Evolutionary conservation across 345 rosid genomes (phyloP).

Genomic region (Xanthoceras sorbifolium): DNA sequence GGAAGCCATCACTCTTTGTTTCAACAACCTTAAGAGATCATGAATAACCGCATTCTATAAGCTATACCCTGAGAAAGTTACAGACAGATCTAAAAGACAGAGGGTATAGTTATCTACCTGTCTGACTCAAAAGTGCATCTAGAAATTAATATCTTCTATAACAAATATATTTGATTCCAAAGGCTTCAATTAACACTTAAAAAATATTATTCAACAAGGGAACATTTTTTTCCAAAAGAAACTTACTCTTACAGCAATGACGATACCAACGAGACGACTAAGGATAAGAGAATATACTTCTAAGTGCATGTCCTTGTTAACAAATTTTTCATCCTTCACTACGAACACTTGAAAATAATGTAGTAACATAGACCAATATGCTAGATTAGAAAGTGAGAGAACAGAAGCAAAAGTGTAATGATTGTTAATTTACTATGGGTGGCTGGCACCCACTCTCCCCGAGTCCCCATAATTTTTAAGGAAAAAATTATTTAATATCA

Average conservation of each 20-base stretch:
- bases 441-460: not conserved
- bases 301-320: not conserved
- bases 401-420: not conserved
- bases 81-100: not conserved
- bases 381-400: not conserved
- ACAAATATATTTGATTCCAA: not conserved
- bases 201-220: not conserved
- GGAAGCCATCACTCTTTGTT: not conserved
- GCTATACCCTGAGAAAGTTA: no score
- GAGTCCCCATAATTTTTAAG: not conserved
- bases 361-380: not conserved
- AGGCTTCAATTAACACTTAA: not conserved
- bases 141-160: not conserved
- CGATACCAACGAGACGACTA: not conserved
- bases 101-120: not conserved
- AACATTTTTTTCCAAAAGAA: not conserved
- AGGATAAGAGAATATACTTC: not conserved
- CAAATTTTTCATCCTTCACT: not conserved
- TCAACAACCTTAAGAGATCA: not conserved
- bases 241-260: not conserved
- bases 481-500: not conserved
- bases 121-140: conserved; percentile 3
- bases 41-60: not conserved
- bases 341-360: not conserved
- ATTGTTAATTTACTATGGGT: not conserved